Evolutionary conservation across 2,329 filamentous ascomycete genomes (phyloP), one percentile per base, ranked within the genome.

Genomic region (Fonsecaea erecta): DNA sequence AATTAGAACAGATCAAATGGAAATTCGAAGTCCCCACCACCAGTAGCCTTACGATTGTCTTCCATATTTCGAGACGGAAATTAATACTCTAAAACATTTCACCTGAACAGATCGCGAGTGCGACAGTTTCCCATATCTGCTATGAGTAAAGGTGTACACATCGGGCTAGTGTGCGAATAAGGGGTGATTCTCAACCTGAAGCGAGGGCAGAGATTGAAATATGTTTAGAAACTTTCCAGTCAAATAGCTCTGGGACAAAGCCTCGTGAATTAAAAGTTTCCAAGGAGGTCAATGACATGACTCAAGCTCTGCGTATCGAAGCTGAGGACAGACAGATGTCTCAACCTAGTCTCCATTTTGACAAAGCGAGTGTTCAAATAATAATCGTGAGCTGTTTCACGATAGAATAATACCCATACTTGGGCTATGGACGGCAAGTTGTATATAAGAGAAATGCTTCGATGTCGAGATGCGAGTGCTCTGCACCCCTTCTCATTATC

Each of bases 71-170:
- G 55, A 21, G 35, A 58, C 16, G 55, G 35, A 58, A 58, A 28
- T 43, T 26, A 58, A 58, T 46, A 35, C 35, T 58, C 55, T 58
- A 58, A 58, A 21, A 58, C 32, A 58, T 46, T 58, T 58, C 35
- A 58, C 55, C 46, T 40, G 55, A 40, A 46, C n/a, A 58, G 9
- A 58, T 58, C 32, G 30, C 55, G 30, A 35, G 55, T 58, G 55
- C 55, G 34, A 58, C 55, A 58, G 55, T 58, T 58, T 58, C 55
- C 55, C 55, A 46, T 46, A 58, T 58, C 55, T 58, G 21, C 55
- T 28, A 58, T 58, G 55, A 46, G 35, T 46, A 58, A 58, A 58
- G 28, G 11, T 46, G 35, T 40, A 58, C 30, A 21, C 55, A 28
- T 8, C 21, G 55, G 55, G 55, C 32, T 46, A 58, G 55, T 1